Conservation (phyloP, 257 asterid species). For the Nicotiana undulata region DNA sequence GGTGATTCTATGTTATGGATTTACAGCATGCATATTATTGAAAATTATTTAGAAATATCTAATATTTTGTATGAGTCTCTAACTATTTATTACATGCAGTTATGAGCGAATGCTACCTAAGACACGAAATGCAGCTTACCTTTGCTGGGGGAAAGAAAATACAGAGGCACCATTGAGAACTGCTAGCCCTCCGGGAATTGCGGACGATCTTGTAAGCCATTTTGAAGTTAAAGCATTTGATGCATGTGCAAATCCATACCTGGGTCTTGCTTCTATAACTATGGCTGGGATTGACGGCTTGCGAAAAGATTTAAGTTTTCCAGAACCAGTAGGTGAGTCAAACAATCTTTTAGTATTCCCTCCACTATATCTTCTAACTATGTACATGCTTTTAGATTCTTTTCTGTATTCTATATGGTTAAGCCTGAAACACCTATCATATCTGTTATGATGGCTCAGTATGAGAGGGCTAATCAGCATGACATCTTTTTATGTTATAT, state of each 20-base stretch:
- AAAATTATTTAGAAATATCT: not conserved
- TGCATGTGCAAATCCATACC: constrained; percentile 81
- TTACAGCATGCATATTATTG: not conserved
- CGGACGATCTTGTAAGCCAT: constrained; percentile 60
- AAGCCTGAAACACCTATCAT: not conserved
- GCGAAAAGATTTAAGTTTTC: constrained; percentile 41
- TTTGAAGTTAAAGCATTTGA: constrained; percentile 78
- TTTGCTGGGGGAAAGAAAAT: constrained; percentile 91
- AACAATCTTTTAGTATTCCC: not conserved
- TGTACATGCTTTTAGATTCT: not conserved
- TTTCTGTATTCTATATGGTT: not conserved
- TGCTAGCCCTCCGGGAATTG: constrained; percentile 82
- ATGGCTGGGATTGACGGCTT: constrained; percentile 81
- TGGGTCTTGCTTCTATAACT: constrained; percentile 69
- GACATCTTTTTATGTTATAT: not conserved
- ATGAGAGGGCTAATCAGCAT: not conserved
- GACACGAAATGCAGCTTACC: constrained; percentile 90
- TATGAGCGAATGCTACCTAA: constrained; percentile 90
- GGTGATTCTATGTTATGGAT: too few species aligned
- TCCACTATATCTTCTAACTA: not conserved
- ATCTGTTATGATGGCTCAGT: not conserved
- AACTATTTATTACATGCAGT: constrained; percentile 27
- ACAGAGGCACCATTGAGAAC: constrained; percentile 80
- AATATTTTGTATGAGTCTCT: not conserved
- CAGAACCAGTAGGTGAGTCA: constrained; percentile 72